Evolutionary conservation across 768 basidiomycete species (phyloP).

Genomic region (Boletellus emodensis): DNA sequence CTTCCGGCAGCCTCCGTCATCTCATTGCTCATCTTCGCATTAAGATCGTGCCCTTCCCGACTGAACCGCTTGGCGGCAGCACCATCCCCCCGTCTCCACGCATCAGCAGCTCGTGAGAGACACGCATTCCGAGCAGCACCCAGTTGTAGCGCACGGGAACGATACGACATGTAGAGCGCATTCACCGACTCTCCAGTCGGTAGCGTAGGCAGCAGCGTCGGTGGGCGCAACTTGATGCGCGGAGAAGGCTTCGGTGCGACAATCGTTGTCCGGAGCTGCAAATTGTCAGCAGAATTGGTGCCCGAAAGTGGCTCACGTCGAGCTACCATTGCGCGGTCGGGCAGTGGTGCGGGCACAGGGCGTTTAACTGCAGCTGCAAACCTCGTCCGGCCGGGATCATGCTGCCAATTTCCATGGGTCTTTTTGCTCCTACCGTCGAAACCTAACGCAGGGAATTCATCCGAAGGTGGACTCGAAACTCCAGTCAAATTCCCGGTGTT

Average conservation of each 20-base stretch:
- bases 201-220: slow-evolving; percentile 82
- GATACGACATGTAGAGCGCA: slow-evolving; percentile 82
- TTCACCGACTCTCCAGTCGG: slow-evolving; percentile 80
- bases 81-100: slow-evolving; percentile 93
- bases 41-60: slow-evolving; percentile 89
- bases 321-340: slow-evolving; percentile 41
- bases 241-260: slow-evolving; percentile 81
- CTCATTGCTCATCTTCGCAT: slow-evolving; percentile 85
- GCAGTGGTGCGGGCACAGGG: slow-evolving; percentile 29
- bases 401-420: slow-evolving; percentile 41
- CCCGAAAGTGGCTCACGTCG: slow-evolving; percentile 57
- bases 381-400: slow-evolving; percentile 84
- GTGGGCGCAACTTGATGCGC: slow-evolving; percentile 78
- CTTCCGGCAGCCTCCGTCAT: slow-evolving; percentile 80
- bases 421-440: slow-evolving; percentile 46
- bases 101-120: slow-evolving; percentile 91
- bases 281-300: slow-evolving; percentile 47
- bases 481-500: slow-evolving; percentile 36
- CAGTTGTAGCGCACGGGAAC: slow-evolving; percentile 83
- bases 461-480: slow-evolving; percentile 30
- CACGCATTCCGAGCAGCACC: slow-evolving; percentile 94
- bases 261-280: slow-evolving; percentile 64
- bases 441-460: slow-evolving; percentile 72
- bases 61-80: slow-evolving; percentile 94
- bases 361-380: slow-evolving; percentile 92